Evolutionary conservation across 2,329 filamentous ascomycete genomes (phyloP).

Genomic region (Ceratocystis variospora): DNA sequence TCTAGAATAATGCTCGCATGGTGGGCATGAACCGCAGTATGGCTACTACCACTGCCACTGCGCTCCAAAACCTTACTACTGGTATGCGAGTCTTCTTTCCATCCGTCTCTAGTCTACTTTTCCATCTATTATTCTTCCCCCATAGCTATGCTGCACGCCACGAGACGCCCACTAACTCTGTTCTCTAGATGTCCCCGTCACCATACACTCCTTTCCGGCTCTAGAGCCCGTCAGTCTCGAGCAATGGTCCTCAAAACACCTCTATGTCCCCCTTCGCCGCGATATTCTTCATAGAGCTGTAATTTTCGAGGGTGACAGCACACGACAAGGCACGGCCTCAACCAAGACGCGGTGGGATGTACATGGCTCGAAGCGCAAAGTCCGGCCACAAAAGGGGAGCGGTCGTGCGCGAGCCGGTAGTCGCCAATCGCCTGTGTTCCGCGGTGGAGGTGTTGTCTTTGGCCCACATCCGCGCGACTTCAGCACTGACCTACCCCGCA

Average conservation of each 20-base stretch:
- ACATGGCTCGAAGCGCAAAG: conserved; percentile 67
- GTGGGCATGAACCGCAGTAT: conserved; percentile 32
- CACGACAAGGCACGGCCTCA: conserved; percentile 73
- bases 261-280: conserved; percentile 72
- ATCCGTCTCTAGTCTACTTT: too few relatives aligned
- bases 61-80: conserved; percentile 32
- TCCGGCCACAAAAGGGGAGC: conserved; percentile 74
- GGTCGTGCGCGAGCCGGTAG: conserved; percentile 68
- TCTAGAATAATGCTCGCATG: neutral
- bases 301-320: conserved; percentile 79
- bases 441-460: conserved; percentile 75
- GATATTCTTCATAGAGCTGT: conserved; percentile 90
- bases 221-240: conserved; percentile 72
- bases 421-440: conserved; percentile 66
- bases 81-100: conserved; percentile 25
- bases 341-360: conserved; percentile 74
- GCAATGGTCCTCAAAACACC: conserved; percentile 66
- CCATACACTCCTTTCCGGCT: conserved; percentile 78
- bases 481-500: conserved; percentile 63
- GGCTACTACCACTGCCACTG: conserved; percentile 38
- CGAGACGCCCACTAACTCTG: conserved; percentile 27
- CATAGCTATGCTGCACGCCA: neutral
- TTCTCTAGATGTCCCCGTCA: conserved; percentile 55
- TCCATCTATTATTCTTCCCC: neutral
- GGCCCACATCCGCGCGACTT: conserved; percentile 93